Conservation (phyloP, 371 early-diverging fungal genomes). For the Entomophthora muscae region DNA sequence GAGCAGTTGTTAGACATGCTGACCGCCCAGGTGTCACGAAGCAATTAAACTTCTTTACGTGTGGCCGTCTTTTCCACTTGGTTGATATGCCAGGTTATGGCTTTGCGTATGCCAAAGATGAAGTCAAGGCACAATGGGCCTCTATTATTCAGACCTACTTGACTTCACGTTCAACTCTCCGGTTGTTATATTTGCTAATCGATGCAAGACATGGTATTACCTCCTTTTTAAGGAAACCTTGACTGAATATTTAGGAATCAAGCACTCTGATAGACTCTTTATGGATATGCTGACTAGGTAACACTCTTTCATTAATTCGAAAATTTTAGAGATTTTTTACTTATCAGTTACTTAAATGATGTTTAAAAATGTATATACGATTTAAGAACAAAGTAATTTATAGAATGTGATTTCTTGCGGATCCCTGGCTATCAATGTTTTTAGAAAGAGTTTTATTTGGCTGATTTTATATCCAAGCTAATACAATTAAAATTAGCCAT, state of each 20-base stretch:
- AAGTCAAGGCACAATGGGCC: conserved; percentile 32
- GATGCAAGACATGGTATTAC: conserved; percentile 57
- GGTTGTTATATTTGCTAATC: conserved; percentile 46
- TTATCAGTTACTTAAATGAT: too few species aligned
- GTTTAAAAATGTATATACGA: too few species aligned
- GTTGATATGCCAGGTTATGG: conserved; percentile 84
- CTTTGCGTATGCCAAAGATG: conserved; percentile 62
- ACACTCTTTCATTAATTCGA: conserved; percentile 2
- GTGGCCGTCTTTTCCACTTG: conserved; percentile 36
- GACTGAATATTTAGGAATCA: conserved; percentile 20
- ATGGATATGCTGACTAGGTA: conserved; percentile 32
- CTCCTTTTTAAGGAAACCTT: background rate
- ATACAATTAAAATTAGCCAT: too few species aligned
- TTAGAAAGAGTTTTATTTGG: too few species aligned
- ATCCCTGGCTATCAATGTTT: too few species aligned
- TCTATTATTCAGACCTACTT: conserved; percentile 50
- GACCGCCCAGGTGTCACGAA: conserved; percentile 67
- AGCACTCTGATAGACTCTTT: conserved; percentile 36
- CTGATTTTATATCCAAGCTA: too few species aligned
- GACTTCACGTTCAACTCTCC: conserved; percentile 30
- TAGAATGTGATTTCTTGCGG: too few species aligned
- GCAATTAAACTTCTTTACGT: conserved; percentile 60
- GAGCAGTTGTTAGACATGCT: conserved; percentile 37
- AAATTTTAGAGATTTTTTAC: background rate
- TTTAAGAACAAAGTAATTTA: too few species aligned